Evolutionary conservation across 2,329 filamentous ascomycete species (phyloP), one percentile per base, ranked within the genome.

Genomic region (Aspergillus aculeatinus): DNA sequence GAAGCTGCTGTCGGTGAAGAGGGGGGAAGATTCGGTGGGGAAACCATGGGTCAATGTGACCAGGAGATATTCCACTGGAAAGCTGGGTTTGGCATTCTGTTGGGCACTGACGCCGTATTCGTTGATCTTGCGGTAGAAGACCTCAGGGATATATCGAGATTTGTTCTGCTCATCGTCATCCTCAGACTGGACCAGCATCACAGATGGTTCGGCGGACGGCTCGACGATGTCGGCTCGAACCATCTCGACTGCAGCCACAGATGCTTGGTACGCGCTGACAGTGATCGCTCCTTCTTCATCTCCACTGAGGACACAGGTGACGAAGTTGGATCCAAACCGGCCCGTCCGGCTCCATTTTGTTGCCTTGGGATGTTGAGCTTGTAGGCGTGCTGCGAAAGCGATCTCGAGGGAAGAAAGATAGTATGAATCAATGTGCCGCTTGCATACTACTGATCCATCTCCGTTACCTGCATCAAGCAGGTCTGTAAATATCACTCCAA

Each of bases 341-440:
- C 94, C 95, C 2, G 91, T 96, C 70, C 97, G 93, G 74, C 94
- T 96, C 94, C 95, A 99, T 76, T 97, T 98, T 9, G 91, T 95
- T 19, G 92, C 82, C 69, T 96, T 94, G 0, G 94, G 93, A 68
- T 96, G 86, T 70, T 90, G 88, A 7, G 92, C 91, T 77, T 99
- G 95, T 62, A 96, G 83, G 51, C 92, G 87, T 21, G 95, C 89
- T 1, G 93, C 90, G 75, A 97, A 98, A 64, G 87, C 87, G 62
- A 98, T 89, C 76, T 99, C 95, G 12, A 96, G 85, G 0, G 95
- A 97, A 0, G 93, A 93, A 11, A 99, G 85, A 74, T 89, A 98
- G 78, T 96, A 96, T 0, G 94, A 97, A 76, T 98, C 94, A 57
- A 92, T 89, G 74, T 99, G 95, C 60, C 95, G 88, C 77, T 96